These are phyloP conservation scores for Mediolabrus comicus DNA, from an alignment of 108 stramenopile genomes.

Conservation along the genomic window DNA sequence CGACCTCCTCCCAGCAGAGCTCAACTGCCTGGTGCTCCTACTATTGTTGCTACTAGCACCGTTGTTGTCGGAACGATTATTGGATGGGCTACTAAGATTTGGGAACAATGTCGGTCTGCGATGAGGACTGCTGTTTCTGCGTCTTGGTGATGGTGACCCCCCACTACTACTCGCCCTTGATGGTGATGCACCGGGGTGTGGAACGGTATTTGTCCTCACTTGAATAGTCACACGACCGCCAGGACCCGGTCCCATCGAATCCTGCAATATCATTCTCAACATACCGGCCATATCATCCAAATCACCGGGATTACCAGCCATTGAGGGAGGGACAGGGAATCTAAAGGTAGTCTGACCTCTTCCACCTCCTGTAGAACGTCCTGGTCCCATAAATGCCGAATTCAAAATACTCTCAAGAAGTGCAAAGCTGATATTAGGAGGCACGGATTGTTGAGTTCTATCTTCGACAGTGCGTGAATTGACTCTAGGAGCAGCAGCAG, in stretches of 20 bases:
- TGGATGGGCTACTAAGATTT: too few relatives aligned
- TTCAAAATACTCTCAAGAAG: slow-evolving; percentile 20
- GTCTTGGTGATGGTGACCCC: not conserved
- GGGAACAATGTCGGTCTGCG: too few relatives aligned
- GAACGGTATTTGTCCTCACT: not conserved
- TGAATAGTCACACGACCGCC: not conserved
- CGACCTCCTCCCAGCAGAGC: too few relatives aligned
- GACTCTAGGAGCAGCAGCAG: slow-evolving; percentile 6
- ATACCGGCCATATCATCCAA: slow-evolving; percentile 1
- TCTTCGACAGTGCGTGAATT: slow-evolving; percentile 49
- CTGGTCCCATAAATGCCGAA: not conserved
- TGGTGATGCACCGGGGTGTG: too few relatives aligned
- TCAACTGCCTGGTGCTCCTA: too few relatives aligned
- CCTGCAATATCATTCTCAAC: slow-evolving; percentile 2
- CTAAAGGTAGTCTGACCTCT: not conserved
- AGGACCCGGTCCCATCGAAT: not conserved
- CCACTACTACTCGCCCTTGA: not conserved
- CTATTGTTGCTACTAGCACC: not conserved
- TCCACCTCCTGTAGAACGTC: not conserved
- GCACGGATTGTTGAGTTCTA: slow-evolving; percentile 25
- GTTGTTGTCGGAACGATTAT: not conserved
- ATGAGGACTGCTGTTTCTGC: not conserved
- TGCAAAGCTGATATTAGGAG: slow-evolving; percentile 9
- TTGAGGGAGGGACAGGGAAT: not conserved
- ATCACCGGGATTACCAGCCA: not conserved